A percentile compares a stretch with the other conserved stretches of the same genome.
Conservation (phyloP, 177 flowering plant species). For the Vitis hybrid region DNA sequence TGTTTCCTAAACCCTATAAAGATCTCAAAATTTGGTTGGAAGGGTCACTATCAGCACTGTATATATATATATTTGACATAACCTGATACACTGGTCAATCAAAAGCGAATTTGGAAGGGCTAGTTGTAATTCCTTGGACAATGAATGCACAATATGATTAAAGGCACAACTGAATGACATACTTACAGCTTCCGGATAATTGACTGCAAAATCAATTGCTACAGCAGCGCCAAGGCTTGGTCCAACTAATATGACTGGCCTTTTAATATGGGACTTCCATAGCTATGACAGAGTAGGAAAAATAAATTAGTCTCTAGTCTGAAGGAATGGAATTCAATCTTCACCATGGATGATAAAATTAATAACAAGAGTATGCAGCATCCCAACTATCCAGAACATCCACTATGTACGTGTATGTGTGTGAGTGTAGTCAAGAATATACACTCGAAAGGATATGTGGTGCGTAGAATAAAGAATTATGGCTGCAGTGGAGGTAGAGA, state of each 20-base stretch:
- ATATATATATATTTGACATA: too few relatives aligned
- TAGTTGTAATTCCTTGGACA: too few relatives aligned
- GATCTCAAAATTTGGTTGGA: too few relatives aligned
- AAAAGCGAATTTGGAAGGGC: too few relatives aligned
- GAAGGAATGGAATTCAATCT: not conserved
- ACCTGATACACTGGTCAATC: too few relatives aligned
- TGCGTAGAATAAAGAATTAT: not conserved
- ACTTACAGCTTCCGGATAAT: constrained; percentile 81
- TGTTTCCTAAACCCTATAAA: too few relatives aligned
- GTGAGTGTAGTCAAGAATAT: too few relatives aligned
- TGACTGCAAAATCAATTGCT: constrained; percentile 75
- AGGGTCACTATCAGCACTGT: too few relatives aligned
- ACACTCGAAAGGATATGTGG: not conserved
- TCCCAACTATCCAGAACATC: too few relatives aligned
- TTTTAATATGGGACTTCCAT: constrained; percentile 68
- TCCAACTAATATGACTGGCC: constrained; percentile 78
- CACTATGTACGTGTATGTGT: too few relatives aligned
- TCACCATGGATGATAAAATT: not conserved
- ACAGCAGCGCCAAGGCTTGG: constrained; percentile 92
- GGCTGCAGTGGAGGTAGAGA: not conserved
- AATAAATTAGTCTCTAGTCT: constrained; percentile 3
- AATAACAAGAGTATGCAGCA: too few relatives aligned
- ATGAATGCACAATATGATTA: too few relatives aligned
- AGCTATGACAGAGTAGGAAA: constrained; percentile 34
- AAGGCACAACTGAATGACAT: not conserved